Evolutionary conservation across 2,329 filamentous ascomycete genomes (phyloP), one percentile per base, ranked within the genome.

Genomic region (Juglanconis sp.): DNA sequence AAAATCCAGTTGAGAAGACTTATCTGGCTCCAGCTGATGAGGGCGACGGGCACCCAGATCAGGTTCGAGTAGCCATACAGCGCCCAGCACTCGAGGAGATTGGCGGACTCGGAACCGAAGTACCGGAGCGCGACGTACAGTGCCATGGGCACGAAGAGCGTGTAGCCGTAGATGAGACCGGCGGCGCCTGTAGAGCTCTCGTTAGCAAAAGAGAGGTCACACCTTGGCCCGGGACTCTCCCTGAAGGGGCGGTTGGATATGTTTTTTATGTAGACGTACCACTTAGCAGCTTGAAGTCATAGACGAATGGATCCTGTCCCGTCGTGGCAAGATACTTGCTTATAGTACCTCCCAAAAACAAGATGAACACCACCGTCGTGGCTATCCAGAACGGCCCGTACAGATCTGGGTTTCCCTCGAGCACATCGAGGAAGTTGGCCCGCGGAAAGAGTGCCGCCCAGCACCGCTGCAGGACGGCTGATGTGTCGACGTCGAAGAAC

Each of bases 341-440:
- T 65, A 99, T 96, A 0, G 95, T 98, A 11, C 95, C 95, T 1
- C 94, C 95, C 49, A 99, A 74, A 76, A 99, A 99, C 36, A 99
- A 78, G 62, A 99, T 98, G 65, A 99, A 84, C 11, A 99, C 89
- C 9, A 99, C 95, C 0, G 95, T 98, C 0, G 95, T 98, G 9
- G 95, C 95, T 77, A 99, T 98, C 95, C 95, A 99, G 72, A 98
- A 92, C 1, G 95, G 95, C 1, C 94, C 94, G 79, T 99, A 99
- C 38, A 99, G 79, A 71, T 99, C 95, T 1, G 95, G 91, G 73
- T 98, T 98, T 24, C 95, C 95, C 73, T 99, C 95, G 34, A 99
- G 84, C 40, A 98, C 92, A 72, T 99, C 95, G 65, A 99, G 87
- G 77, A 99, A 99, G 80, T 96, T 97, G 60, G 89, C 89, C 64